A percentile compares a stretch with the other conserved stretches of the same genome.
Evolutionary conservation across 805 yeast genomes (phyloP).

Genomic region (Starmerella geochares): DNA sequence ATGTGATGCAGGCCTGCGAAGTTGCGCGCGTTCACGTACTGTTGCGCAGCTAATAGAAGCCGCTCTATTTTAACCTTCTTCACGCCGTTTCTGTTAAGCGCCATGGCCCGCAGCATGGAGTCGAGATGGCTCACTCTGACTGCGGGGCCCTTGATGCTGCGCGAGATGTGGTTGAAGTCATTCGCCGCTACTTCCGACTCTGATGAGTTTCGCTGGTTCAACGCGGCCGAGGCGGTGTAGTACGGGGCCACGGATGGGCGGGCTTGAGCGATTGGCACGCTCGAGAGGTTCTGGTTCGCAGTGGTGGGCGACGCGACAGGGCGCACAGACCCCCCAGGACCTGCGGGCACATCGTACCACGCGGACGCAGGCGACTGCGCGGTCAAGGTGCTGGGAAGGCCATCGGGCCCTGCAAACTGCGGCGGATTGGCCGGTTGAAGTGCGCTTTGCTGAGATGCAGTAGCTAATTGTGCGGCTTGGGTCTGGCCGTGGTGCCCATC

Average conservation of each 20-base stretch:
- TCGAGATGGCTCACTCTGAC: constrained; percentile 28
- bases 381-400: neutral
- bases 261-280: no score
- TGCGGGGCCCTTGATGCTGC: neutral
- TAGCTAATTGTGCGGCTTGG: neutral
- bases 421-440: neutral
- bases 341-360: neutral
- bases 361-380: neutral
- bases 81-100: constrained; percentile 44
- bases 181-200: neutral
- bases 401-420: neutral
- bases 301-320: no score
- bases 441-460: neutral
- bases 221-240: neutral
- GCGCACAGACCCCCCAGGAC: no score
- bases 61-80: constrained; percentile 54
- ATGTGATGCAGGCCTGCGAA: neutral
- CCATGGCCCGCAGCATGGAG: constrained; percentile 30
- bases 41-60: constrained; percentile 31
- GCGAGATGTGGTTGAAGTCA: neutral
- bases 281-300: no score
- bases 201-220: neutral
- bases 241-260: no score
- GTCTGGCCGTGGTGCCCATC: neutral
- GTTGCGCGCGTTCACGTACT: neutral